Base-by-base conservation (phyloP, 23 red algal species). In the Gracilaria gracilis region DNA sequence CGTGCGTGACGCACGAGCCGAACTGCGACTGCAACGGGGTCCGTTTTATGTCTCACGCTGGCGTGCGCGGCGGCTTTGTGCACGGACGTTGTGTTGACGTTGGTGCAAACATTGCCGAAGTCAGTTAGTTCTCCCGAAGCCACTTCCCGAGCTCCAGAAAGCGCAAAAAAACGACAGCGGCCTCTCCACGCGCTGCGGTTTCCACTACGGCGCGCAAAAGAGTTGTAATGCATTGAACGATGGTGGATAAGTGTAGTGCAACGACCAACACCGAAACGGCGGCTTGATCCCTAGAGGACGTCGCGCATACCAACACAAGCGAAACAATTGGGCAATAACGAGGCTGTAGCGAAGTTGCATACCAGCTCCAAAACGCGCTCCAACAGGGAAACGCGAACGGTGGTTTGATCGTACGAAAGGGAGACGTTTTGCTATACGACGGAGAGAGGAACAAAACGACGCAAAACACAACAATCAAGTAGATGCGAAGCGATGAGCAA, bases 171-270 rank as follows among this genome's bases (percentile, higher is more conserved):
- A 81, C 54, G 4, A 47, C 76, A 8, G 76, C 76, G 5, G 76
- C 76, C 47, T 81, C 76, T 2, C 76, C 19, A 7, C 76, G 76
- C 32, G 76, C 27, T 17, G 76, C 76, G 13, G 76, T 81, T 2
- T 81, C 76, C 32, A 59, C 76, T 1, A 81, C 76, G 20, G 76
- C 76, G 54, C 76, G 76, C 23, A 81, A 19, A 23, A 81, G 47
- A 24, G 76, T 58, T 8, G 24, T 54, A 27, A 81, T 59, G 47
- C 76, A 58, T 20, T 81, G 27, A 32, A 58, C 76, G 23, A 81
- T 32, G 15, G 76, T 58, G 27, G 76, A 47, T 8, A 81, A 32
- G 31, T 81, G 16, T 27, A 27, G 7, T 3, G 76, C 3, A 2
- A 27, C 19, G 0, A 59, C 40, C 32, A 81, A 81, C 15, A 81